Evolutionary conservation across 805 yeast genomes (phyloP), one percentile per base, ranked within the genome.

Genomic region (Wickerhamomyces pijperi): DNA sequence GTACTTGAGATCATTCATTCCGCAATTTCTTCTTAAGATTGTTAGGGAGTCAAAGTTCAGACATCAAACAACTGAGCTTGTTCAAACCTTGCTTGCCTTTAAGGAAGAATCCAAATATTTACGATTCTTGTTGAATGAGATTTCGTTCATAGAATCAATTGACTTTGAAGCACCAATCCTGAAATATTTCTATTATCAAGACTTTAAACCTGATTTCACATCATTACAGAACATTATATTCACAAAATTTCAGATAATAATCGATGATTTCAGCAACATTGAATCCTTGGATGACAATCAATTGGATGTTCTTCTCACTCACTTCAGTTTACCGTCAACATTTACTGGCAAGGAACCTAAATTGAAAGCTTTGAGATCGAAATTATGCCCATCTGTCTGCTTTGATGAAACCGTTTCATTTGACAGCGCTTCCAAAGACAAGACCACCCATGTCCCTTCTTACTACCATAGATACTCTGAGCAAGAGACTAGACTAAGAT

Each of bases 191-290:
- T 31, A 60, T 4, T 41, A 55, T 32, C 51, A 49, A 4, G 42
- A 46, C 11, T 16, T 42, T 12, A 46, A 46, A 35, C 20, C 41
- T 19, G 28, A 31, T 5, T 37, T 39, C 13, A 38, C 49, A 3
- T 34, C 31, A 13, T 45, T 63, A 5, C 64, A 62, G 28, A 19
- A 46, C 2, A 14, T 42, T 0, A 47, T 61, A 2, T 49, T 43
- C 31, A 32, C 39, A 7, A 36, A 49, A 3, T 51, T 31, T 15
- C 33, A 31, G 15, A 8, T 15, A 12, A 15, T 31, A 15, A 12
- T 15, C 9, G 15, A 31, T 8, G 17, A 16, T 31, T 16, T 15
- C 19, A 15, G 12, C 19, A 31, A 11, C 6, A 31, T 17, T 15
- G 33, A 31, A 15, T 6, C 12, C 12, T 31, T 31, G 11, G 19